These are phyloP conservation scores for Bipolaris bicolor DNA, from an alignment of 2,329 filamentous ascomycete genomes.

Conservation along the genomic window DNA sequence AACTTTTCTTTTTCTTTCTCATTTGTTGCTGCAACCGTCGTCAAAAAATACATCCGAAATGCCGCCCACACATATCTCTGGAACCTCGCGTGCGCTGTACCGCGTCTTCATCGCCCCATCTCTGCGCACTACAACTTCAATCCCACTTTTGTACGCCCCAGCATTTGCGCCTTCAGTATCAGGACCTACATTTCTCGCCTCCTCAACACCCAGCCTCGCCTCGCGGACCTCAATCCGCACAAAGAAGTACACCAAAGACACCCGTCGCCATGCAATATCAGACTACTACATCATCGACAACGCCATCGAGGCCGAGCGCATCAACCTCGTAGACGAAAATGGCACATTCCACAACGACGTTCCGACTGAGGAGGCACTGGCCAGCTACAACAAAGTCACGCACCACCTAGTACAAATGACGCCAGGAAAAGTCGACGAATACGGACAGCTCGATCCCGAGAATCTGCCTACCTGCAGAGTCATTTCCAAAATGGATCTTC, in stretches of 20 bases:
- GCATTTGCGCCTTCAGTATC: constrained; percentile 24
- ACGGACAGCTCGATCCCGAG: constrained; percentile 49
- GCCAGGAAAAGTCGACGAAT: constrained; percentile 30
- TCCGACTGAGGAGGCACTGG: constrained; percentile 49
- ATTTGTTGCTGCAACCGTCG: too few relatives aligned
- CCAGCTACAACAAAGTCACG: constrained; percentile 55
- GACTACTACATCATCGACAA: constrained; percentile 54
- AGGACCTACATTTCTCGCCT: constrained; percentile 6
- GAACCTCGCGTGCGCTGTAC: constrained; percentile 51
- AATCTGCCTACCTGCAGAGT: constrained; percentile 71
- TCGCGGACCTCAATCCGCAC: constrained; percentile 23
- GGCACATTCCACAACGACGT: constrained; percentile 46
- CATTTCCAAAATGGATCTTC: constrained; percentile 62
- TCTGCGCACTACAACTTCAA: constrained; percentile 27
- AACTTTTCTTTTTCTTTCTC: constrained; percentile 2
- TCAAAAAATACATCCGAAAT: constrained; percentile 15
- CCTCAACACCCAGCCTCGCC: constrained; percentile 13
- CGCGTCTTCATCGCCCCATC: constrained; percentile 52
- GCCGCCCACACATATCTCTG: constrained; percentile 41
- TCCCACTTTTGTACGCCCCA: constrained; percentile 26
- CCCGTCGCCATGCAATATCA: constrained; percentile 46
- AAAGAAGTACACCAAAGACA: constrained; percentile 33
- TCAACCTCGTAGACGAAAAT: constrained; percentile 54
- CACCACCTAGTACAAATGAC: constrained; percentile 60
- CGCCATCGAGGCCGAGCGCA: constrained; percentile 54